Conservation (phyloP, 495 filamentous ascomycete genomes). For the Glonium stellatum region DNA sequence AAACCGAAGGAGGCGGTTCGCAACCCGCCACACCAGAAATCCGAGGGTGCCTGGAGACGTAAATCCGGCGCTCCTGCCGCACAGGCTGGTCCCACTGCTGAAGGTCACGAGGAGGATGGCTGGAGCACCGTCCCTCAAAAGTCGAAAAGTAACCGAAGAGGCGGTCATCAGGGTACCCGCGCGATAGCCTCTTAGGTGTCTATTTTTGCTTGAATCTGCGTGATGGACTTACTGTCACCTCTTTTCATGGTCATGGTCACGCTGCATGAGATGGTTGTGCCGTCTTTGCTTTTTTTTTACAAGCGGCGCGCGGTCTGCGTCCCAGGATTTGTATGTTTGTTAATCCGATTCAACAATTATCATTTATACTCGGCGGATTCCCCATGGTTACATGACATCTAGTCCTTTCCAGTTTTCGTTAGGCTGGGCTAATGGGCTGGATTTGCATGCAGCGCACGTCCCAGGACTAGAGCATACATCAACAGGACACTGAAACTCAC, state of each 20-base stretch:
- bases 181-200: constrained; percentile 23
- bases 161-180: constrained; percentile 10
- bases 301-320: not conserved
- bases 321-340: not conserved
- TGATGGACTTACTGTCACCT: not conserved
- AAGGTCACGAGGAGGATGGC: constrained; percentile 23
- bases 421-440: no score
- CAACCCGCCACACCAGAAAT: constrained; percentile 12
- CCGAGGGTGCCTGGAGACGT: constrained; percentile 24
- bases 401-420: no score
- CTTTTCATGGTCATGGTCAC: not conserved
- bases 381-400: not conserved
- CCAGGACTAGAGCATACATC: no score
- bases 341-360: not conserved
- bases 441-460: no score
- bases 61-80: constrained; percentile 21
- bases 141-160: constrained; percentile 11
- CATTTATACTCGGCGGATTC: not conserved
- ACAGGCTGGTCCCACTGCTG: constrained; percentile 14
- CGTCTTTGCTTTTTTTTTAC: not conserved
- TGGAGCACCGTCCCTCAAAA: constrained; percentile 28
- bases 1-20: constrained; percentile 37
- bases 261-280: not conserved
- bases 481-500: not conserved
- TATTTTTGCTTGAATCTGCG: not conserved